Percentiles rank a stretch among this genome's conserved stretches.
These are phyloP conservation scores for Auricularia sp. DNA, from an alignment of 768 basidiomycete genomes.

Conservation along the genomic window DNA sequence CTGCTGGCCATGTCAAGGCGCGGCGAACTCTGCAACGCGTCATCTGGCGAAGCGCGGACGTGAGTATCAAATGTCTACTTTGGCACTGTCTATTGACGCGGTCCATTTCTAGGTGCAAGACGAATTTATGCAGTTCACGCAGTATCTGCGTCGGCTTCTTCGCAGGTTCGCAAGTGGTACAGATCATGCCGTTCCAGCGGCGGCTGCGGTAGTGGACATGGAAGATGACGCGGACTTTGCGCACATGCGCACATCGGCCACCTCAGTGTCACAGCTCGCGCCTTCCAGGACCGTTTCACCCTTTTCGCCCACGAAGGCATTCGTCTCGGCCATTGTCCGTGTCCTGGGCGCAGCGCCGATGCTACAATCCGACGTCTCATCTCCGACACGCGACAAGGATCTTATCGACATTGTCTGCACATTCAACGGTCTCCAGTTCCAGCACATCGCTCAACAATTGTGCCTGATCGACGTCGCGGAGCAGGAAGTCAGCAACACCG, in stretches of 20 bases:
- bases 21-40: slow-evolving; percentile 40
- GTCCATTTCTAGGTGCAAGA: slow-evolving; percentile 42
- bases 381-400: slow-evolving; percentile 53
- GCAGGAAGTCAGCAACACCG: neutral
- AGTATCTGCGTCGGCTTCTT: slow-evolving; percentile 34
- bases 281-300: neutral
- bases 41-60: slow-evolving; percentile 63
- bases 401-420: slow-evolving; percentile 43
- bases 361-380: slow-evolving; percentile 47
- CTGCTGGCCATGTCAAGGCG: slow-evolving; percentile 5
- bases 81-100: no score
- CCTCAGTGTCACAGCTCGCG: neutral
- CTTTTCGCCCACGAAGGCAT: neutral
- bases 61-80: slow-evolving; percentile 23
- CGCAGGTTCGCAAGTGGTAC: slow-evolving; percentile 24
- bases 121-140: slow-evolving; percentile 23
- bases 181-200: neutral
- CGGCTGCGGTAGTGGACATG: neutral
- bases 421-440: slow-evolving; percentile 45
- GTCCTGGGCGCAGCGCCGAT: slow-evolving; percentile 56
- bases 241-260: neutral
- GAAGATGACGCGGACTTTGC: neutral
- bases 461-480: neutral
- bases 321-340: neutral
- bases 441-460: slow-evolving; percentile 34